Base-by-base conservation (phyloP, 2,329 filamentous ascomycete genomes). In the Paraconiothyrium sp. region DNA sequence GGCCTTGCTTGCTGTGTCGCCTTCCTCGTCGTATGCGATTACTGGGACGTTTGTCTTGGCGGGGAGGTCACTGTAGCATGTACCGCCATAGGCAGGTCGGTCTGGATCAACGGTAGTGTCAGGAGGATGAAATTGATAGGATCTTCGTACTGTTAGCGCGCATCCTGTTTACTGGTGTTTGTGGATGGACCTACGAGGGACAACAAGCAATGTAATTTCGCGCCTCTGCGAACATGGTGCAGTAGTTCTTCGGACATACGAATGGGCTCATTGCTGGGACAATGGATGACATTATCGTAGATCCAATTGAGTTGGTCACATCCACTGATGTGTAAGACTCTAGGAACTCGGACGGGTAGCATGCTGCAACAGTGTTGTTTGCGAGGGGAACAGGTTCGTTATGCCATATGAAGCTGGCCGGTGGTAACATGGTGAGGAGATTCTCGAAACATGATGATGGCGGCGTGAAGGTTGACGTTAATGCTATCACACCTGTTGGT, bases 141-240 rank as follows among this genome's bases (percentile, higher is more conserved):
- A 64, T 8, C 71, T 73, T 30, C 3, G 11, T 8, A 47, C 20
- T 22, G 50, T 61, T 6, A 62, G 54, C 50, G 22, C 14, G 10
- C 35, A 39, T 32, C 6, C 16, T 9, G 20, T 1, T 10, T 5
- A 52, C 3, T 14, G 5, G 16, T 57, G 30, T 51, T 20, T 24
- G n/a, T 30, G 13, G 14, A 10, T 3, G 14, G 0, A 68, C 68
- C 50, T 64, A 72, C 68, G 60, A 68, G 11, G 71, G 72, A 64
- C 73, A 75, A 57, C 72, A 75, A 2, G 68, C 73, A 16, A 70
- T 62, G 52, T 75, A 75, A 24, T 71, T 71, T 22, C 63, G 63
- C 2, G 63, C 56, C 2, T 57, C 62, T 13, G 67, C 63, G 24
- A 66, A 63, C 35, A 64, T 61, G 2, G 69, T 69, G 46, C 68